Evolutionary conservation across 495 filamentous ascomycete genomes (phyloP), one percentile per base, ranked within the genome.

Genomic region (Hapsidospora chrysogenum): DNA sequence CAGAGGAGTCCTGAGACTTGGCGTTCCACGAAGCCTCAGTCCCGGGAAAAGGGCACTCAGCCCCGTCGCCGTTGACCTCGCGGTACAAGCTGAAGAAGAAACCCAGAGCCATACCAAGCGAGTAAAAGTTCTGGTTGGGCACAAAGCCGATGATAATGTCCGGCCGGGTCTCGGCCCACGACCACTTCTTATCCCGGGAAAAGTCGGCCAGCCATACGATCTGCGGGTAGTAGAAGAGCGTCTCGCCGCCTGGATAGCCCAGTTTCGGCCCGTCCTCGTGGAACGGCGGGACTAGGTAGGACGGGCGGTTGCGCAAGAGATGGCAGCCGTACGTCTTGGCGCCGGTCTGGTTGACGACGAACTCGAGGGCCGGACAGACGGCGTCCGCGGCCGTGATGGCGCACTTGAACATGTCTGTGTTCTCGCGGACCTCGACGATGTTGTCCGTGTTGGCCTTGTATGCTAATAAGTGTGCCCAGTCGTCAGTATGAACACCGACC

Each of bases 111-210:
- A 58, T 51, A 0, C 53, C 57, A n/a, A 61, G 44, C 31, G 50
- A 54, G 51, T 57, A 57, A n/a, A 48, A 48, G 29, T 61, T 64
- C 17, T 43, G 38, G 9, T 48, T 42, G 1, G 62, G 62, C 7
- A 49, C 54, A 33, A 64, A 63, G 0, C 61, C 61, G 9, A 68
- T 43, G 31, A 68, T 63, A 17, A 48, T 48, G 40, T 64, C 63
- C 3, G 60, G 62, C 4, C 54, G 42, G 26, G 59, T 56, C 36
- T 65, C 57, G 36, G 51, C 61, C 49, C 51, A 63, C 19, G 41
- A 53, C 64, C 63, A 65, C 0, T 33, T 29, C 42, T 62, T 60
- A 10, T 16, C 13, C 17, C 16, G 14, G 17, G 14, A 9, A 44
- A 49, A 37, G 9, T 47, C 37, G 15, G 44, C 41, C 29, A 65